These are phyloP conservation scores for Candida mesenterica DNA, from an alignment of 1,139 yeast genomes.

Conservation along the genomic window DNA sequence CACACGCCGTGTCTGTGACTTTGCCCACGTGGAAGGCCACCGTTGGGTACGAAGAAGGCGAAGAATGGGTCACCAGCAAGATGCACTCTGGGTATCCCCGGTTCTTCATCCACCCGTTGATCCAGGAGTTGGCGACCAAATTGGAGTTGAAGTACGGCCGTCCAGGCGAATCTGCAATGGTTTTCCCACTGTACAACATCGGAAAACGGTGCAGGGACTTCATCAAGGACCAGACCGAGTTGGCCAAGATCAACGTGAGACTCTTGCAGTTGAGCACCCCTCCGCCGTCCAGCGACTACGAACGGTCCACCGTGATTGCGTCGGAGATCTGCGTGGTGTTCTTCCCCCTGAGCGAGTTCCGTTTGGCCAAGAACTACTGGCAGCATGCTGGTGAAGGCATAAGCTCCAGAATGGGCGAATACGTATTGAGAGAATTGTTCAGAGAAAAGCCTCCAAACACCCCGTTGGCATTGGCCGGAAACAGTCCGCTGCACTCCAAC, in stretches of 20 bases:
- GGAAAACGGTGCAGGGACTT: slow-evolving; percentile 88
- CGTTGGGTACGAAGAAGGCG: slow-evolving; percentile 89
- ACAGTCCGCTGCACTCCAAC: slow-evolving; percentile 3
- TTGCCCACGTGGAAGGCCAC: slow-evolving; percentile 93
- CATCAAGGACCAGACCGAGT: slow-evolving; percentile 43
- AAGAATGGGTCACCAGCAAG: slow-evolving; percentile 74
- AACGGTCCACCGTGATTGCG: slow-evolving; percentile 56
- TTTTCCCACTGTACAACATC: slow-evolving; percentile 73
- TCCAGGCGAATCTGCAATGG: slow-evolving; percentile 67
- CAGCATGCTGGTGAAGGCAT: slow-evolving; percentile 96
- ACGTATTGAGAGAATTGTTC: slow-evolving; percentile 63
- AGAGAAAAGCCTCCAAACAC: slow-evolving; percentile 17
- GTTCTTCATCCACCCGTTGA: slow-evolving; percentile 73
- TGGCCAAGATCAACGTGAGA: slow-evolving; percentile 41
- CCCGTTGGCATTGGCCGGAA: background rate
- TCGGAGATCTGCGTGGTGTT: slow-evolving; percentile 76
- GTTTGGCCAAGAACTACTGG: slow-evolving; percentile 85
- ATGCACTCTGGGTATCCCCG: slow-evolving; percentile 91
- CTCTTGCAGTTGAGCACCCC: slow-evolving; percentile 80
- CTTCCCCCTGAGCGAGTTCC: slow-evolving; percentile 55
- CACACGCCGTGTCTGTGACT: slow-evolving; percentile 92
- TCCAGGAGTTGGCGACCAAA: slow-evolving; percentile 57
- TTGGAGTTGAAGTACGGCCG: slow-evolving; percentile 67
- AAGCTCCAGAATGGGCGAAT: slow-evolving; percentile 86
- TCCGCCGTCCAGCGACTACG: slow-evolving; percentile 59